Conservation (phyloP, 495 filamentous ascomycete species). For the Aspergillus asperescens region DNA sequence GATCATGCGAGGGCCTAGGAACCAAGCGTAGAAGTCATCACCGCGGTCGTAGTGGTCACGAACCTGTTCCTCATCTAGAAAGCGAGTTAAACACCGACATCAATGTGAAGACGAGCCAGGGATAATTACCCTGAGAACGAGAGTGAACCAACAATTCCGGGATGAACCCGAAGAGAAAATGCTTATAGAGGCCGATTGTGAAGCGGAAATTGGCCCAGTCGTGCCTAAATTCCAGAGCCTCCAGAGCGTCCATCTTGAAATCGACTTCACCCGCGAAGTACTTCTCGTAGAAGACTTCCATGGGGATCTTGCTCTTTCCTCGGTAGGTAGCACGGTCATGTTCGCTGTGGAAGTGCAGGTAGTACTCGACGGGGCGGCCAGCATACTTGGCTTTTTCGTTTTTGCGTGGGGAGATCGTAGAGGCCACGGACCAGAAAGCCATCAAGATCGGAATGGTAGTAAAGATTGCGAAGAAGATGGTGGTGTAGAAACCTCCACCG, state of each 20-base stretch:
- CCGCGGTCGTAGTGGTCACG: slow-evolving; percentile 72
- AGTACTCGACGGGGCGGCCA: slow-evolving; percentile 58
- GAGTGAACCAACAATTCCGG: slow-evolving; percentile 65
- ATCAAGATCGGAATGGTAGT: slow-evolving; percentile 52
- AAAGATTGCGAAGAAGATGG: slow-evolving; percentile 51
- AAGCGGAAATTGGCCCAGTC: slow-evolving; percentile 68
- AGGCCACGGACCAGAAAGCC: slow-evolving; percentile 55
- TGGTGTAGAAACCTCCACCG: slow-evolving; percentile 51
- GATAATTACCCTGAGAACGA: slow-evolving; percentile 55
- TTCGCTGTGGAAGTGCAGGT: slow-evolving; percentile 57
- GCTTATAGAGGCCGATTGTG: slow-evolving; percentile 59
- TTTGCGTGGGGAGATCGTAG: slow-evolving; percentile 52
- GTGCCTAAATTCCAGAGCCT: slow-evolving; percentile 59
- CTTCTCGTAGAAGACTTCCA: slow-evolving; percentile 64
- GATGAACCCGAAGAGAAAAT: slow-evolving; percentile 63
- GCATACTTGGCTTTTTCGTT: slow-evolving; percentile 59
- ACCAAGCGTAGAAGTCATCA: slow-evolving; percentile 73
- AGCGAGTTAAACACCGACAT: slow-evolving; percentile 10
- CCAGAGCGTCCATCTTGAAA: slow-evolving; percentile 59
- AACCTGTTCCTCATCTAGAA: slow-evolving; percentile 68
- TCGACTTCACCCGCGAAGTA: slow-evolving; percentile 60
- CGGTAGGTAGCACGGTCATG: slow-evolving; percentile 52
- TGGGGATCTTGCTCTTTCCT: slow-evolving; percentile 59
- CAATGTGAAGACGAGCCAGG: background rate
- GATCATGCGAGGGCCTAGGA: slow-evolving; percentile 68